Conservation (phyloP, 345 rosid species). For the Citrus cavaleriei region DNA sequence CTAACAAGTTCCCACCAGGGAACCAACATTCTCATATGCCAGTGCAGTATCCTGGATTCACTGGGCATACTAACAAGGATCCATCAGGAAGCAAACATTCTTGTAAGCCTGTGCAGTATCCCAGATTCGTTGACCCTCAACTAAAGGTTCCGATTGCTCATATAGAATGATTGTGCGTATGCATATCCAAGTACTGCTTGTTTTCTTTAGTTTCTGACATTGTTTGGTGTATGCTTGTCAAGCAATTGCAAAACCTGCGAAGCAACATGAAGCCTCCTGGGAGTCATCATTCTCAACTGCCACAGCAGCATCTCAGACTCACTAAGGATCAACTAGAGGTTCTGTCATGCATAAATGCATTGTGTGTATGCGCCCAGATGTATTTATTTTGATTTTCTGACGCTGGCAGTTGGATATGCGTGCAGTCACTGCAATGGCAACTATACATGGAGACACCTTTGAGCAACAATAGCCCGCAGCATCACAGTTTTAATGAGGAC, state of each 20-base stretch:
- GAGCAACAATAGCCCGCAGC: not conserved
- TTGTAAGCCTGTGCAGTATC: not conserved
- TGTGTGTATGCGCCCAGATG: not conserved
- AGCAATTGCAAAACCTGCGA: slow-evolving; percentile 1
- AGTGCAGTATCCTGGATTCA: not conserved
- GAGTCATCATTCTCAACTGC: not conserved
- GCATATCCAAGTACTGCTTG: not conserved
- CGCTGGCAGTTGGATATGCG: not conserved
- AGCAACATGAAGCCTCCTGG: not conserved
- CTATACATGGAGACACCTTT: not conserved
- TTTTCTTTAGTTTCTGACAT: not conserved
- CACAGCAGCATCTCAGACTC: not conserved
- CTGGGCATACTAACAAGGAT: not conserved
- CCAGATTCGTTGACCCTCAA: not conserved
- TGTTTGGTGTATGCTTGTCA: not conserved
- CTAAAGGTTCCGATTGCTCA: not conserved
- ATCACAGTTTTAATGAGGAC: not conserved
- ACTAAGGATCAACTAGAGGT: not conserved
- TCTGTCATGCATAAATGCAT: not conserved
- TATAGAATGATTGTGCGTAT: not conserved
- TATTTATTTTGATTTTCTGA: not conserved
- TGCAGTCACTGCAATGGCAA: not conserved
- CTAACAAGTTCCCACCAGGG: not conserved
- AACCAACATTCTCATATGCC: not conserved
- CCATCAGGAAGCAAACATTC: not conserved